These are phyloP conservation scores for Tetrahymena borealis DNA, from an alignment of 73 alveolate species.

Conservation along the genomic window DNA sequence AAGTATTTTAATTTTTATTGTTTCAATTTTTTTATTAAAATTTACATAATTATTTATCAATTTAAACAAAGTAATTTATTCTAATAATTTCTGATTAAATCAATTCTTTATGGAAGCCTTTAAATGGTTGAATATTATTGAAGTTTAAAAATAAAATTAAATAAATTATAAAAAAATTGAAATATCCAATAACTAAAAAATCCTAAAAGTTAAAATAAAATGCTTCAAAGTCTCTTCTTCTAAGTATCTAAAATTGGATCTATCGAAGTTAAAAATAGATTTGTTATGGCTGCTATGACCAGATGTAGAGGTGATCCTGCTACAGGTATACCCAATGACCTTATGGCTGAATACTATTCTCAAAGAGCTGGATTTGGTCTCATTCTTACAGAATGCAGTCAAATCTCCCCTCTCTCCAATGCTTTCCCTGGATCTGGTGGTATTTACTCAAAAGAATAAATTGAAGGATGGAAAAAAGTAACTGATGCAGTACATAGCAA, in stretches of 20 bases:
- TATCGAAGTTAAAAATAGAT: slow-evolving; percentile 34
- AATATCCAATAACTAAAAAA: neutral
- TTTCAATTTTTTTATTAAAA: no score
- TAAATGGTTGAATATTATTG: no score
- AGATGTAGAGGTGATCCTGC: slow-evolving; percentile 46
- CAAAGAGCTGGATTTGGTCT: slow-evolving; percentile 53
- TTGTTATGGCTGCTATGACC: slow-evolving; percentile 45
- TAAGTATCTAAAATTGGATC: slow-evolving; percentile 33
- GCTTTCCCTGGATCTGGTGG: slow-evolving; percentile 56
- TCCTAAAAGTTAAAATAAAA: neutral
- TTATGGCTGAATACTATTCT: slow-evolving; percentile 49
- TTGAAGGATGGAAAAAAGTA: slow-evolving; percentile 44
- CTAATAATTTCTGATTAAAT: no score
- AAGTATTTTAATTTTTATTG: no score
- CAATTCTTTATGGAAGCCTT: no score
- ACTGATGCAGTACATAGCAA: slow-evolving; percentile 26
- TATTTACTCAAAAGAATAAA: slow-evolving; percentile 13
- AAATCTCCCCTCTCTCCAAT: slow-evolving; percentile 23
- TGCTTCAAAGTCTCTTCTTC: neutral
- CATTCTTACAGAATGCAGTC: slow-evolving; percentile 49
- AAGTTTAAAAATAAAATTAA: no score
- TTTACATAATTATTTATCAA: no score
- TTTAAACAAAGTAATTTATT: no score
- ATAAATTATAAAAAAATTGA: neutral
- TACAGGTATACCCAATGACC: slow-evolving; percentile 44